These are phyloP conservation scores for Aspergillus unguis DNA, from an alignment of 2,329 filamentous ascomycete species.

Conservation along the genomic window DNA sequence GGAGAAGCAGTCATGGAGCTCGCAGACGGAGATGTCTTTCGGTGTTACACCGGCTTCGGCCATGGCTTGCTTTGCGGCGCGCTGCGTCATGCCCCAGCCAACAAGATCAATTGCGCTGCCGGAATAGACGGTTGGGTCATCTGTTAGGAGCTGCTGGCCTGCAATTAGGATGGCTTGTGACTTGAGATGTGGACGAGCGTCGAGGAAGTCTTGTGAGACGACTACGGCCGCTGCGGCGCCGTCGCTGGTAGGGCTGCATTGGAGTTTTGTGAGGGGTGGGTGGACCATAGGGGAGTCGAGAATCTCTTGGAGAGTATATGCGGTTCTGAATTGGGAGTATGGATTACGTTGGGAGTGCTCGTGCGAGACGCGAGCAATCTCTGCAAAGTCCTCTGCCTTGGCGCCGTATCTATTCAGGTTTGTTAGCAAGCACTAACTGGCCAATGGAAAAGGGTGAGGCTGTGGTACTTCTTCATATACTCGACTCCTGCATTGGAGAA, in stretches of 20 bases:
- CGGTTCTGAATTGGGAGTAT: conserved; percentile 92
- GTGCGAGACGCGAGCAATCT: conserved; percentile 92
- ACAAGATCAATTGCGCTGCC: conserved; percentile 80
- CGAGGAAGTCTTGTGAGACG: conserved; percentile 84
- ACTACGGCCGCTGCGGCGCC: conserved; percentile 85
- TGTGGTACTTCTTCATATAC: conserved; percentile 81
- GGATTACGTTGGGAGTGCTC: conserved; percentile 87
- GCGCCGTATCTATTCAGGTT: conserved; percentile 66
- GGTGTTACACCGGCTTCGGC: conserved; percentile 64
- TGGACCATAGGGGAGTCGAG: conserved; percentile 72
- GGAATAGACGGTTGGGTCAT: conserved; percentile 75
- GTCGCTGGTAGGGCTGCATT: conserved; percentile 96
- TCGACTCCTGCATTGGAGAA: conserved; percentile 92
- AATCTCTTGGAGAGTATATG: conserved; percentile 84
- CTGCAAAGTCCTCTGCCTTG: conserved; percentile 79
- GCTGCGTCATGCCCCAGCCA: conserved; percentile 85
- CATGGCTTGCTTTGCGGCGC: conserved; percentile 59
- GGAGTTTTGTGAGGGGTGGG: conserved; percentile 87
- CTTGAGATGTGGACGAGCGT: conserved; percentile 76
- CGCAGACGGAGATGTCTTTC: conserved; percentile 74
- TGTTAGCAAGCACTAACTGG: not conserved
- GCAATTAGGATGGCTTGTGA: conserved; percentile 81
- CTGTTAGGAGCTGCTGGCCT: conserved; percentile 80
- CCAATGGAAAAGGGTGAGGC: not conserved
- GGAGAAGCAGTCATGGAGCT: conserved; percentile 97